A percentile compares a stretch with the other conserved stretches of the same genome.
Conservation (phyloP, 116 monocot species). For the Posidonia oceanica region DNA sequence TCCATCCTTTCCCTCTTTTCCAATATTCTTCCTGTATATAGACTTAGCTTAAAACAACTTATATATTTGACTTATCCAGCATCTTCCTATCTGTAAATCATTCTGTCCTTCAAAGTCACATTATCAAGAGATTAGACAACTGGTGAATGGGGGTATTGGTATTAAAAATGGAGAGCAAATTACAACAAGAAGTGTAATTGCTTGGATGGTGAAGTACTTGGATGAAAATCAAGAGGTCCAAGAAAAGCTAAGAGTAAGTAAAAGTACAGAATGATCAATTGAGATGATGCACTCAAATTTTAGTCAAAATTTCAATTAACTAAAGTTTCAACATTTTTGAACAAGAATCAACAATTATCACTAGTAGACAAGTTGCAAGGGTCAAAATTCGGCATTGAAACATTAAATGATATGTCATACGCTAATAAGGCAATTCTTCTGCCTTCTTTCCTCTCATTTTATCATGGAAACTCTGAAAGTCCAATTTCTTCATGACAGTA, state of each 20-base stretch:
- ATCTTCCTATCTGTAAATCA: no score
- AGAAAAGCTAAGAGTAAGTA: constrained; percentile 47
- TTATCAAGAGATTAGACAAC: no score
- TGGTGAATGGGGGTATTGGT: neutral
- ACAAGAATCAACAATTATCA: constrained; percentile 26
- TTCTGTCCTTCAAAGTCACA: no score
- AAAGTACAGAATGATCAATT: neutral
- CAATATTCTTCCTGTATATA: no score
- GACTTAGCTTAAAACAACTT: no score
- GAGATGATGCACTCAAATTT: no score
- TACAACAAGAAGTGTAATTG: constrained; percentile 63
- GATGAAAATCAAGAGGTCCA: constrained; percentile 61
- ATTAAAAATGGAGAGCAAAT: constrained; percentile 41
- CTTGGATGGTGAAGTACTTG: constrained; percentile 87
- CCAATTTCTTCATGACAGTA: neutral
- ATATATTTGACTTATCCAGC: no score
- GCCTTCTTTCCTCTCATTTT: neutral
- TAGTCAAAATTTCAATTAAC: no score
- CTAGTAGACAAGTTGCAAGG: constrained; percentile 5
- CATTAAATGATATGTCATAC: constrained; percentile 52
- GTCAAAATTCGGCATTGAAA: constrained; percentile 17
- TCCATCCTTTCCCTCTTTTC: no score
- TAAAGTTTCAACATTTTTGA: no score
- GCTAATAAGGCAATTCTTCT: constrained; percentile 36
- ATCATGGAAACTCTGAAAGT: neutral